Percentiles rank a stretch among this genome's conserved stretches.
These are phyloP conservation scores for Penicillium soppii DNA, from an alignment of 495 filamentous ascomycete species.

Conservation along the genomic window DNA sequence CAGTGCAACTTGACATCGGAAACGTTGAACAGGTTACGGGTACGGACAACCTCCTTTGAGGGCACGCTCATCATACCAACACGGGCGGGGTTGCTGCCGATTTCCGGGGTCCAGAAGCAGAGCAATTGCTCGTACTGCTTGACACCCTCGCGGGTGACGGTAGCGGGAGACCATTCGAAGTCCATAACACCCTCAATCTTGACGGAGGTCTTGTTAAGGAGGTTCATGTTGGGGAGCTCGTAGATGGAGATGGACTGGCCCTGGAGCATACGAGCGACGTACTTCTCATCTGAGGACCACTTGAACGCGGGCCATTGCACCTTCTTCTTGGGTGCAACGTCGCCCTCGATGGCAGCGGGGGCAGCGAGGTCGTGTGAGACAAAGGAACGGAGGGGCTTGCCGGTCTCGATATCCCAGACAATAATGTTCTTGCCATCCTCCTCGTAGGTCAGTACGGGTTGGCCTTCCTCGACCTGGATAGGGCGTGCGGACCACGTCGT, in stretches of 20 bases:
- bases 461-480: conserved; percentile 86
- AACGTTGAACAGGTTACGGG: conserved; percentile 95
- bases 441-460: conserved; percentile 70
- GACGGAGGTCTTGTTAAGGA: conserved; percentile 83
- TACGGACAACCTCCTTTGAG: conserved; percentile 87
- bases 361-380: conserved; percentile 75
- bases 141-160: conserved; percentile 71
- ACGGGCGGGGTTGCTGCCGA: conserved; percentile 96
- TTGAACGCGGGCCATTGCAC: conserved; percentile 98
- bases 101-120: conserved; percentile 98
- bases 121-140: conserved; percentile 93
- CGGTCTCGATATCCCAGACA: conserved; percentile 93
- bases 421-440: conserved; percentile 99
- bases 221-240: conserved; percentile 87
- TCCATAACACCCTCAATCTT: conserved; percentile 96
- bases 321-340: conserved; percentile 81
- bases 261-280: conserved; percentile 88
- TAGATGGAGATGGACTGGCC: conserved; percentile 90
- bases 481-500: conserved; percentile 95
- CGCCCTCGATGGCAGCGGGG: conserved; percentile 52
- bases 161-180: conserved; percentile 94
- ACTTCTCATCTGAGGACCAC: conserved; percentile 96
- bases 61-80: conserved; percentile 96
- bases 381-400: conserved; percentile 88
- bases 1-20: conserved; percentile 92